Evolutionary conservation across 768 basidiomycete species (phyloP), one percentile per base, ranked within the genome.

Genomic region (Termitomyces sp.): DNA sequence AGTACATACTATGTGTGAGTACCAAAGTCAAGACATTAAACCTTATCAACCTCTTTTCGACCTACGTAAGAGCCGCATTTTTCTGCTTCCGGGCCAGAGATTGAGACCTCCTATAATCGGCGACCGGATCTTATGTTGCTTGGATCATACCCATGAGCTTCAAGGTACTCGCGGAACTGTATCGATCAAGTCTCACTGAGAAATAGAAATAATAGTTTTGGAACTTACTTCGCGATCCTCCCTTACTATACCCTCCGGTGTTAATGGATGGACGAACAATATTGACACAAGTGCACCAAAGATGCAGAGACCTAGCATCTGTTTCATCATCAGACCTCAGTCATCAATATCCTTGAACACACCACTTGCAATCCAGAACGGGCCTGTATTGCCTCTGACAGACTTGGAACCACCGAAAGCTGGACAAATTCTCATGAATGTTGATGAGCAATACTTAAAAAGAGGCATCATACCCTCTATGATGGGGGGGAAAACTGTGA

Each of bases 401-500:
- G 30, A 6, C 4, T 8, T 30, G 30, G 30, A 30, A 30, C 30
- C 30, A 8, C 35, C 35, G 10, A 37, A 14, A 37, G 12, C 35
- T 14, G 35, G 12, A 30, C 30, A 30, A 30, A 6, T 8, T 30
- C 30, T 30, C 56, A 31, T 50, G 17, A 19, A 3, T 11, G 35
- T 42, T 3, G 4, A 37, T n/a, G 21, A 35, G 12, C 8, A 2
- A 30, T 31, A 47, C 5, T 7, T 9, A 23, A n/a, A 8, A 42
- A 42, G n/a, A 3, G n/a, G 9, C 19, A n/a, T 6, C n/a, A n/a
- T 42, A 9, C 7, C 19, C n/a, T n/a, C 19, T 8, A 19, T 9
- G 17, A 91, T 84, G 0, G 30, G 78, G 75, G 83, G 82, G 73
- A 84, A 90, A 0, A 76, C 87, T 87, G 54, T 7, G n/a, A 28